Evolutionary conservation across 805 yeast species (phyloP).

Genomic region (Candida alai): DNA sequence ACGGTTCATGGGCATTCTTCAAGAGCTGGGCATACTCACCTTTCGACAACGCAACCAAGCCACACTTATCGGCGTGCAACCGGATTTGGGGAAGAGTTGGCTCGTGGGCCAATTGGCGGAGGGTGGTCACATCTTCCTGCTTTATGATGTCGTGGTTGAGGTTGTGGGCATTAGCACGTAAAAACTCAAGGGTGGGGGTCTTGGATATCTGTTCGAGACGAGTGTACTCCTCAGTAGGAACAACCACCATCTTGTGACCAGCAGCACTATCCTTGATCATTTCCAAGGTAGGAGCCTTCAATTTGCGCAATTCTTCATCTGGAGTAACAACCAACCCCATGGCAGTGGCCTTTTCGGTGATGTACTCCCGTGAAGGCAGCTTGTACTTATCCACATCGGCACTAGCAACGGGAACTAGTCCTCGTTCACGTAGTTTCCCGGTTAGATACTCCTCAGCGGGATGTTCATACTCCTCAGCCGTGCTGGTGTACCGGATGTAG

Average conservation of each 20-base stretch:
- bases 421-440: constrained; percentile 33
- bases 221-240: constrained; percentile 13
- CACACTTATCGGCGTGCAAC: constrained; percentile 30
- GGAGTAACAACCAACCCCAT: constrained; percentile 5
- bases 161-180: constrained; percentile 12
- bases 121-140: constrained; percentile 12
- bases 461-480: constrained; percentile 25
- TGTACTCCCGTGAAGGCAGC: constrained; percentile 22
- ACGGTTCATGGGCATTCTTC: constrained; percentile 17
- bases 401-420: constrained; percentile 29
- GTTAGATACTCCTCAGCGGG: constrained; percentile 32
- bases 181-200: constrained; percentile 17
- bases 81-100: constrained; percentile 35
- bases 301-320: constrained; percentile 18
- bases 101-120: constrained; percentile 23
- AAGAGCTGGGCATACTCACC: constrained; percentile 31
- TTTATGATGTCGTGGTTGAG: constrained; percentile 14
- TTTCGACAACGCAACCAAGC: constrained; percentile 28
- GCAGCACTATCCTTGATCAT: constrained; percentile 11
- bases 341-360: constrained; percentile 17
- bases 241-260: constrained; percentile 11
- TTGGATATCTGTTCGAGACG: constrained; percentile 10
- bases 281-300: constrained; percentile 22
- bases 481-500: constrained; percentile 13
- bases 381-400: constrained; percentile 26